Base-by-base conservation (phyloP, 2,329 filamentous ascomycete species). In the Achaetomium macrosporum region DNA sequence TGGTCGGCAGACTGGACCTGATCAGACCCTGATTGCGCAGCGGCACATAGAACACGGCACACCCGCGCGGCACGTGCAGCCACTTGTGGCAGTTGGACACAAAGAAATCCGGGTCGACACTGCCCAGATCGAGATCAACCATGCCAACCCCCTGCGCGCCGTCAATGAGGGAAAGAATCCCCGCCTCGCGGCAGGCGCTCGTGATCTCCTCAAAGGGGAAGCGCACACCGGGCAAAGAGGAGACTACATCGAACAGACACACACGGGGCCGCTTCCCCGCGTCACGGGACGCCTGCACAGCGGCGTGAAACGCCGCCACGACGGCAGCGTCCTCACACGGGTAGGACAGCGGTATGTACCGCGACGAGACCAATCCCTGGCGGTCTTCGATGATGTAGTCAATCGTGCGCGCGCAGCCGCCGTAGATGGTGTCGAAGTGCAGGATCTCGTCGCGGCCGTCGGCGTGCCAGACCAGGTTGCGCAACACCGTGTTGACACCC, bases 21-120 rank as follows among this genome's bases (percentile, higher is more conserved):
- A 96, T 82, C 41, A 95, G 69, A 45, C 75, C 71, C 67, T 96
- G 92, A 67, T 95, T 90, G 19, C 85, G 78, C 16, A 75, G 55
- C 0, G 90, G 87, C 1, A 93, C 87, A 68, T 95, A 87, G 59
- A 96, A 81, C 4, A 93, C 73, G 2, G 90, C 90, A 65, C 87
- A 90, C 15, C 85, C 86, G 31, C 91, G 83, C 1, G 91, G 92
- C 0, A 82, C 81, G 64, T 82, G 84, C 8, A 96, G 81, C 92
- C 92, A 97, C 73, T 95, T 95, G 73, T 95, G 88, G 61, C 84
- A 88, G 67, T 96, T 96, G 51, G 78, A 85, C 13, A 92, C 79
- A 64, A 95, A 88, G 71, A 95, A 96, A 68, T 96, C 91, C 0
- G 90, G 84, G 57, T 90, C 80, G 2, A 90, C 71, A 4, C 70